Evolutionary conservation across 2,329 filamentous ascomycete species (phyloP).

Genomic region (Colletotrichum gloeosporioides): DNA sequence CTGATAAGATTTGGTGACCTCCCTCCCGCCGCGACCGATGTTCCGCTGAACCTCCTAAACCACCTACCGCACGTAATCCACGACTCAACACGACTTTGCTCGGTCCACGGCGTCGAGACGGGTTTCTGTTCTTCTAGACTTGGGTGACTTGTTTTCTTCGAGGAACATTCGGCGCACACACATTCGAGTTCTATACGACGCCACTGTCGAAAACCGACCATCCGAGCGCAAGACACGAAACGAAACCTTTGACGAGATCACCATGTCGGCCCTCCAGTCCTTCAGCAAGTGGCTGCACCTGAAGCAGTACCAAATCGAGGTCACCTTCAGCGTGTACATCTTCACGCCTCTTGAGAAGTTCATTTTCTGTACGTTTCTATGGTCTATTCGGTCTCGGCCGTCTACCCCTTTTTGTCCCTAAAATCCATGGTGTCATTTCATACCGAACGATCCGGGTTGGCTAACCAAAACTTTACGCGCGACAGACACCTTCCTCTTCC

Average conservation of each 20-base stretch:
- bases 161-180: not conserved
- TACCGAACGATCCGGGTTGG: not conserved
- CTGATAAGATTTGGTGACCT: slow-evolving; percentile 18
- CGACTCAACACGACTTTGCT: not conserved
- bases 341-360: slow-evolving; percentile 95
- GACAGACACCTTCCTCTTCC: slow-evolving; percentile 88
- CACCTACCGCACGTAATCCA: not conserved
- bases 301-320: slow-evolving; percentile 98
- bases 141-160: not conserved
- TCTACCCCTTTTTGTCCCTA: not conserved
- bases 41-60: not conserved
- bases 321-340: slow-evolving; percentile 97
- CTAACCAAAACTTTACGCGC: not conserved
- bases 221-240: not conserved
- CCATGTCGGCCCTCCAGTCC: slow-evolving; percentile 46
- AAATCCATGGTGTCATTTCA: not conserved
- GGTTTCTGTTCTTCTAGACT: not conserved
- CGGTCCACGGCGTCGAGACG: not conserved
- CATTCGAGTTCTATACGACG: not conserved
- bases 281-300: slow-evolving; percentile 87
- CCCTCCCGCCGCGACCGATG: not conserved
- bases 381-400: not conserved
- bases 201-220: not conserved
- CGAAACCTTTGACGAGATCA: not conserved
- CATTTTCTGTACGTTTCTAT: slow-evolving; percentile 80